Base-by-base conservation (phyloP, 2,329 filamentous ascomycete species). In the Pestalotiopsis sp. region DNA sequence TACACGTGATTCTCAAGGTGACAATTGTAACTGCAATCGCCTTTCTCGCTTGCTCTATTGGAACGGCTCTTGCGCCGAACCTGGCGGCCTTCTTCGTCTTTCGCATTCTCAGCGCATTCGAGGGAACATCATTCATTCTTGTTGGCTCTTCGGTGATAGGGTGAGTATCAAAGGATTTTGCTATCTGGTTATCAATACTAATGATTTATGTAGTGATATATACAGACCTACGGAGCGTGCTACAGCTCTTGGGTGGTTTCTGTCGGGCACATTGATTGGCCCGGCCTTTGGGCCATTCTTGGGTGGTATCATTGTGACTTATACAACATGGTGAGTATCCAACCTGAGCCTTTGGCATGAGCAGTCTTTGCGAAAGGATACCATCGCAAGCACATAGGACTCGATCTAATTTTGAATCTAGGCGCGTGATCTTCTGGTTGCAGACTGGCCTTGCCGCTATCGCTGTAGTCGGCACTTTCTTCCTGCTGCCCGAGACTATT, bases 291-390 rank as follows among this genome's bases (percentile, higher is more conserved):
- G 92, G 0, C 88, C 89, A 0, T 92, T 93, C 73, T 82, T 94
- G 11, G 89, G 92, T 67, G 93, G 92, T 27, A 89, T 94, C 59
- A 93, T 95, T 64, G 91, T 94, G 17, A 94, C 92, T 0, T 94
- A 89, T 78, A 84, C 85, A 6, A 87, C 85, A 2, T 95, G 93
- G 61, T 64, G 17, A 49, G 61, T 39, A 12, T 4, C n/a, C 25
- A 2, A 12, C 20, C 3, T 13, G 13, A 36, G 12, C 11, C 20
- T 59, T 13, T 25, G n/a, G 55, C 14, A 20, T 52, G 13, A 20
- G 5, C 45, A 52, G 12, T 17, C 45, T 52, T 17, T 52, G 5
- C 20, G 12, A 2, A 12, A 20, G 45, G 12, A 12, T 20, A 52
- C 11, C 14, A 17, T 52, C 45, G n/a, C 3, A 9, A 11, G 2